Evolutionary conservation across 148 eudicot species (phyloP).

Genomic region (Oxyria digyna): DNA sequence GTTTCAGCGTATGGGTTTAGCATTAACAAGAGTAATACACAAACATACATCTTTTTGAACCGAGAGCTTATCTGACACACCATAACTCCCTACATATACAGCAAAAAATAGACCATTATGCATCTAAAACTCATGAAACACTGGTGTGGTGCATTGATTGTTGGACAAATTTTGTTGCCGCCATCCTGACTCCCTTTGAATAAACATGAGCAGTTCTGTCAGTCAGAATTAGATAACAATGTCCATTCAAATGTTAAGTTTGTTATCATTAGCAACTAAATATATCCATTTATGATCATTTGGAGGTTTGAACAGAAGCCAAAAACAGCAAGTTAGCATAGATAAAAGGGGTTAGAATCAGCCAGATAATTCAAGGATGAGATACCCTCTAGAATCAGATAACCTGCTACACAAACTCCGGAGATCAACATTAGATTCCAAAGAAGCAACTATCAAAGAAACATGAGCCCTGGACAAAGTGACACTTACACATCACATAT

Average conservation of each 20-base stretch:
- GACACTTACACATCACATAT: slow-evolving; percentile 3
- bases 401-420: slow-evolving; percentile 1
- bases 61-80: too few species aligned
- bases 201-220: slow-evolving; percentile 4
- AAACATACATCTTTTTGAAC: too few species aligned
- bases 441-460: neutral
- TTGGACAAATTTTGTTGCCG: neutral
- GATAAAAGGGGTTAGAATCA: neutral
- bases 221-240: neutral
- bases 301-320: neutral
- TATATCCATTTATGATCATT: neutral
- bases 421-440: neutral
- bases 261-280: neutral
- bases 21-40: too few species aligned
- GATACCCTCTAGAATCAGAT: neutral
- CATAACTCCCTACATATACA: neutral
- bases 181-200: neutral
- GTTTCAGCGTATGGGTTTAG: too few species aligned
- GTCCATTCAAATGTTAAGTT: neutral
- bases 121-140: neutral
- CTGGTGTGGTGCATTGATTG: neutral
- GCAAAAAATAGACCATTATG: neutral
- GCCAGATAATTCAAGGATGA: neutral
- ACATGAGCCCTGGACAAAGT: slow-evolving; percentile 1
- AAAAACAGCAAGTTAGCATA: neutral